Base-by-base conservation (phyloP, 1,139 yeast species). In the Scheffersomyces cryptocercus region DNA sequence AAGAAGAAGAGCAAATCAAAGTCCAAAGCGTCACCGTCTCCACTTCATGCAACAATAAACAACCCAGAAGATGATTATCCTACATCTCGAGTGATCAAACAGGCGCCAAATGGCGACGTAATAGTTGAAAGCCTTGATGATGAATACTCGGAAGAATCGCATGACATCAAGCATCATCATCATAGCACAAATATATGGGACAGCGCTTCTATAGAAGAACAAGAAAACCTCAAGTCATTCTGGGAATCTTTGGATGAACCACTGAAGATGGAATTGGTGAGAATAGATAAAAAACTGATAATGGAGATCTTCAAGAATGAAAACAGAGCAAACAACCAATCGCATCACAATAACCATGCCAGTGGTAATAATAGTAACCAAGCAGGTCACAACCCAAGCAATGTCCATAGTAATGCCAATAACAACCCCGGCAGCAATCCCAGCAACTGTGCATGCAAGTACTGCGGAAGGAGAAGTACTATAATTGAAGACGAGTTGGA, bases 401-500 rank as follows among this genome's bases (percentile, higher is more conserved):
- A 42, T 44, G 40, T 39, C 42, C 46, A 36, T 35, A 39, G 38
- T 35, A 45, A 38, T 40, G 36, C 40, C 37, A 20, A 20, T 6
- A 20, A 20, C 8, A 20, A 37, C 34, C 15, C 39, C 28, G 40
- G 38, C 29, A 32, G 39, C 36, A 34, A 35, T 33, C 37, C 43
- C 39, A 45, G 42, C 29, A 48, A 39, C 34, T 90, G 97, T 61
- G 77, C 82, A 44, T 91, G 98, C 61, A 70, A 83, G 5, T 83
- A 83, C 28, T 91, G 98, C 65, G 96, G 95, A 1, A 77, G 89
- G 41, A 82, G 87, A 52, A 81, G 84, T 52, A 69, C 75, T 47
- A 81, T 90, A 28, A 80, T 89, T 52, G 95, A 88, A 56, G 84
- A 83, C 51, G 96, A 88, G 58, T 76, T 91, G 57, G 91, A 70